Conservation (phyloP, 768 basidiomycete genomes). For the Agrocybe praecox region DNA sequence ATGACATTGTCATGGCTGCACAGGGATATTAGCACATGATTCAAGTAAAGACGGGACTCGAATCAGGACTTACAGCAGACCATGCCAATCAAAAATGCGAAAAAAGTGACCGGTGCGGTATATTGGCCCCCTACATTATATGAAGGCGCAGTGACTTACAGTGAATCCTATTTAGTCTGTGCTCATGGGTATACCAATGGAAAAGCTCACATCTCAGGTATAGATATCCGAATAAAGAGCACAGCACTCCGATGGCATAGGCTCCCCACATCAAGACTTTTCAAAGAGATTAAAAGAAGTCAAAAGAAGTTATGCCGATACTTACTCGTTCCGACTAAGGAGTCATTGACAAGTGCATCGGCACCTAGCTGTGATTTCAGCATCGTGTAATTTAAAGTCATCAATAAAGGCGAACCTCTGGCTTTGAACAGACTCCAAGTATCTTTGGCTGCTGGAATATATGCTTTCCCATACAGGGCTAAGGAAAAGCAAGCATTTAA, state of each 20-base stretch:
- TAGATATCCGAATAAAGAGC: conserved; percentile 74
- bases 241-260: conserved; percentile 74
- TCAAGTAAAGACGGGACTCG: background rate
- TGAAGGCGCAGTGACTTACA: conserved; percentile 68
- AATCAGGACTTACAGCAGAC: conserved; percentile 57
- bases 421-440: conserved; percentile 80
- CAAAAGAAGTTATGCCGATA: conserved; percentile 6
- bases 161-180: background rate
- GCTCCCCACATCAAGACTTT: conserved; percentile 81
- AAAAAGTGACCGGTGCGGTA: conserved; percentile 75
- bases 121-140: conserved; percentile 79
- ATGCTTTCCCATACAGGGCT: conserved; percentile 87
- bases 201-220: conserved; percentile 66
- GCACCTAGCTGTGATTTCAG: conserved; percentile 39
- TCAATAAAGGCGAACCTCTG: conserved; percentile 45
- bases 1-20: conserved; percentile 66
- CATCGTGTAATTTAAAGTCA: conserved; percentile 17
- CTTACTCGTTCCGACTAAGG: conserved; percentile 77
- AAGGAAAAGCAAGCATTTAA: background rate
- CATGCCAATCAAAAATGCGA: conserved; percentile 80
- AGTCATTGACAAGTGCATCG: conserved; percentile 83
- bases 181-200: background rate
- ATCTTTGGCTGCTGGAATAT: conserved; percentile 79
- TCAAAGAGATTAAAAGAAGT: background rate
- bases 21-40: conserved; percentile 1